phyloP scores from a whole-genome alignment of 441 rosid genomes.

The Brassica hybrid region DNA sequence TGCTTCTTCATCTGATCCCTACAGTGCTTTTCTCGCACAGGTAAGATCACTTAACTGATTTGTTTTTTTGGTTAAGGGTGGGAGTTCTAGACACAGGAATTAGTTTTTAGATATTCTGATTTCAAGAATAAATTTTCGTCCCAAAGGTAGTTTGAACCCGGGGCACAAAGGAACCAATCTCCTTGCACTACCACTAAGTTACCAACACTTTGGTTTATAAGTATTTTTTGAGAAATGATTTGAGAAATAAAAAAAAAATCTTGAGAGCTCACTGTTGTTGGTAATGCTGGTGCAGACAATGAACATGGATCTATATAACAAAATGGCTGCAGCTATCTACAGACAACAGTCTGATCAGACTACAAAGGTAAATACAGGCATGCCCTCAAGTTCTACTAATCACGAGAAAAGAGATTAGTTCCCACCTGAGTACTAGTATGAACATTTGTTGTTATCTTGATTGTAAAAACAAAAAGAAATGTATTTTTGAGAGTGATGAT shows the following conservation, averaged over 20 bases:
- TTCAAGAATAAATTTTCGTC: neutral
- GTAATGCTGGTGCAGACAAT: slow-evolving; percentile 50
- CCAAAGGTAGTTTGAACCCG: neutral
- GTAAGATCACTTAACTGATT: slow-evolving; percentile 45
- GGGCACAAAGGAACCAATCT: neutral
- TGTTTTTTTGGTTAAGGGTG: neutral
- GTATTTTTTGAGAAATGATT: neutral
- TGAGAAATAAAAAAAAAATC: slow-evolving; percentile 4
- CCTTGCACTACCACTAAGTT: neutral
- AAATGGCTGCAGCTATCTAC: slow-evolving; percentile 62
- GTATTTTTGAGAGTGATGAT: slow-evolving; percentile 7
- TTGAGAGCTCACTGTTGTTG: slow-evolving; percentile 21
- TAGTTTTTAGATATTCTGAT: neutral
- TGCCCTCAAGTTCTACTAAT: slow-evolving; percentile 44
- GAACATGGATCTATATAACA: slow-evolving; percentile 70
- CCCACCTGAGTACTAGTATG: slow-evolving; percentile 10
- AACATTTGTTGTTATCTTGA: slow-evolving; percentile 8
- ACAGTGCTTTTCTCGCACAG: slow-evolving; percentile 59
- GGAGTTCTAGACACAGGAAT: neutral
- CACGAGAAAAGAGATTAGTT: slow-evolving; percentile 43
- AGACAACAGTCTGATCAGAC: slow-evolving; percentile 56
- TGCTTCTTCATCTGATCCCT: slow-evolving; percentile 48
- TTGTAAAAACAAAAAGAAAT: slow-evolving; percentile 3
- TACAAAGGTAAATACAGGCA: slow-evolving; percentile 41
- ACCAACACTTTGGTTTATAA: neutral